Conservation (phyloP, 2,329 filamentous ascomycete genomes). For the Xylaria sp. region DNA sequence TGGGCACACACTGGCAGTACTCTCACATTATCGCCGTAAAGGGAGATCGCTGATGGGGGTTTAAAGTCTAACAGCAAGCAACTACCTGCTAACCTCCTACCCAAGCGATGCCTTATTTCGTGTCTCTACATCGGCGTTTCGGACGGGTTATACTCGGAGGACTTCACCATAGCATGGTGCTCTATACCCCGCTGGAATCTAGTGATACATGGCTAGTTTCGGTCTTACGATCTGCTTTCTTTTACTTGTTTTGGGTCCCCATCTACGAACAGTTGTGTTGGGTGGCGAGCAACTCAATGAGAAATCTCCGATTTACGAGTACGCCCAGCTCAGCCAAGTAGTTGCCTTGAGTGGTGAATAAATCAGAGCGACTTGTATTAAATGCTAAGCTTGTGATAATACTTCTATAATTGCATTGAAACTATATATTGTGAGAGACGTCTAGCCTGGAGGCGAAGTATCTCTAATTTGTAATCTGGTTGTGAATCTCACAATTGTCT, state of each 20-base stretch:
- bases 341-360: conserved; percentile 5
- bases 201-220: conserved; percentile 26
- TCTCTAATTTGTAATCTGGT: neutral
- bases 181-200: conserved; percentile 38
- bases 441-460: neutral
- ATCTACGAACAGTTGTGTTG: conserved; percentile 5
- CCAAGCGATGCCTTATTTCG: conserved; percentile 4
- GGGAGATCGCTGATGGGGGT: conserved; percentile 43
- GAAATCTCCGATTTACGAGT: neutral
- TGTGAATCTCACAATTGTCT: neutral
- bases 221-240: conserved; percentile 38
- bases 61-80: neutral
- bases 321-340: neutral
- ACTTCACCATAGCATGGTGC: conserved; percentile 25
- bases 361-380: neutral
- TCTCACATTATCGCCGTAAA: conserved; percentile 66
- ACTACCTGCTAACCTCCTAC: neutral
- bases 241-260: conserved; percentile 20
- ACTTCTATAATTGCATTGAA: neutral
- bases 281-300: neutral
- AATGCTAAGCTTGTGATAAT: neutral
- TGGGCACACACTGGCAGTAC: conserved; percentile 69
- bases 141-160: conserved; percentile 17
- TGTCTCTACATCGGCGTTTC: conserved; percentile 30
- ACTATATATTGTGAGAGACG: neutral